Percentiles rank a stretch among this genome's conserved stretches.
Evolutionary conservation across 2,329 filamentous ascomycete genomes (phyloP).

Genomic region (Aspergillus tanneri): DNA sequence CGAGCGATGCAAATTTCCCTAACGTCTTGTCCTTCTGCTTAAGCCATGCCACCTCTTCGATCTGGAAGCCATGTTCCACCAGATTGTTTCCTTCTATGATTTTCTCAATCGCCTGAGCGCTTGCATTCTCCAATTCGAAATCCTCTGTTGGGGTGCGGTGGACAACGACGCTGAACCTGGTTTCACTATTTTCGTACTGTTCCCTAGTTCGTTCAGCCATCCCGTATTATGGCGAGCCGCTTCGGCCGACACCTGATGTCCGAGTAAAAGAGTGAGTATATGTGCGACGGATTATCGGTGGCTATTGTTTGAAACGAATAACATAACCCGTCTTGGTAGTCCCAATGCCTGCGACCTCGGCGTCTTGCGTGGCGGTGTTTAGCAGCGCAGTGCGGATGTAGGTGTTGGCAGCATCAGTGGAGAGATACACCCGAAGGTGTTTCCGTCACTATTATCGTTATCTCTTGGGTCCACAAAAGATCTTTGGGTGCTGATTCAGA

Average conservation of each 20-base stretch:
- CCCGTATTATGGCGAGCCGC: slow-evolving; percentile 18
- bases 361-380: slow-evolving; percentile 12
- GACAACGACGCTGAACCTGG: slow-evolving; percentile 21
- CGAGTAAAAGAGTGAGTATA: no score
- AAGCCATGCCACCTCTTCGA: no score
- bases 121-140: no score
- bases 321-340: slow-evolving; percentile 25
- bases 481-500: background rate
- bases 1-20: no score
- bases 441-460: background rate
- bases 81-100: no score
- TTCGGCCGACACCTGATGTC: slow-evolving; percentile 17
- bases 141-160: slow-evolving; percentile 18
- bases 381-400: background rate
- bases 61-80: no score
- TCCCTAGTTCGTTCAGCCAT: slow-evolving; percentile 23
- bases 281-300: no score
- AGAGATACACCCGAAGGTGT: background rate
- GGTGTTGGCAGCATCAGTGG: background rate
- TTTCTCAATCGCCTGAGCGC: no score
- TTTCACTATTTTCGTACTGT: slow-evolving; percentile 22
- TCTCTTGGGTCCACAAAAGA: no score
- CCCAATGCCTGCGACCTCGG: slow-evolving; percentile 16
- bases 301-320: slow-evolving; percentile 27
- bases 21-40: no score